A percentile compares a stretch with the other conserved stretches of the same genome.
Conservation (phyloP, 345 rosid species). For the Schrenkiella parvula region DNA sequence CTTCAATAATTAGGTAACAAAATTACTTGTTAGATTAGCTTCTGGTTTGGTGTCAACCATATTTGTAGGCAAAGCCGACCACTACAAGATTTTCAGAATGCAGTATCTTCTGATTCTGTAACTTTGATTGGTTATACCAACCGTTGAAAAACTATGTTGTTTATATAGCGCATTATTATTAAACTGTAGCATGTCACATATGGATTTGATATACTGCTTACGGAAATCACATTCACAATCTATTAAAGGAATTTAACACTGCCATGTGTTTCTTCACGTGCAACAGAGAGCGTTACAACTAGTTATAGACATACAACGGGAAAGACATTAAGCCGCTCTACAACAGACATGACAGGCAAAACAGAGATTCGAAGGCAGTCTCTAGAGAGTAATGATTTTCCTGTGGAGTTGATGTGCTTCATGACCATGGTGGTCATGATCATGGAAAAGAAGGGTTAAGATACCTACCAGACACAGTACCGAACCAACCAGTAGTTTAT, state of each 20-base stretch:
- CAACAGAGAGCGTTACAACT: conserved; percentile 21
- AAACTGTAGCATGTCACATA: background rate
- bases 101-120: background rate
- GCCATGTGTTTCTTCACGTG: conserved; percentile 5
- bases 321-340: conserved; percentile 18
- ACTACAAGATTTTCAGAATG: background rate
- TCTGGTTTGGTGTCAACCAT: background rate
- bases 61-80: background rate
- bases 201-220: background rate
- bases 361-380: background rate
- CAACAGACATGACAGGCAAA: conserved; percentile 19
- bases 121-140: background rate
- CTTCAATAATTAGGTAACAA: background rate
- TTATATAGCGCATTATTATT: background rate
- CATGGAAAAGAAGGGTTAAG: conserved; percentile 82
- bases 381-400: conserved; percentile 54
- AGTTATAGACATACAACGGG: conserved; percentile 20
- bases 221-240: background rate
- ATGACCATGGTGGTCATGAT: conserved; percentile 50
- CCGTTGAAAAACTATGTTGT: background rate
- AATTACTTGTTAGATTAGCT: background rate
- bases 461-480: conserved; percentile 92
- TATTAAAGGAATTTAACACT: background rate
- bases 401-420: conserved; percentile 55
- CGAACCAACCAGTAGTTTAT: conserved; percentile 94